These are phyloP conservation scores for Coniophora puteana DNA, from an alignment of 1,284 basidiomycete genomes.

Conservation along the genomic window DNA sequence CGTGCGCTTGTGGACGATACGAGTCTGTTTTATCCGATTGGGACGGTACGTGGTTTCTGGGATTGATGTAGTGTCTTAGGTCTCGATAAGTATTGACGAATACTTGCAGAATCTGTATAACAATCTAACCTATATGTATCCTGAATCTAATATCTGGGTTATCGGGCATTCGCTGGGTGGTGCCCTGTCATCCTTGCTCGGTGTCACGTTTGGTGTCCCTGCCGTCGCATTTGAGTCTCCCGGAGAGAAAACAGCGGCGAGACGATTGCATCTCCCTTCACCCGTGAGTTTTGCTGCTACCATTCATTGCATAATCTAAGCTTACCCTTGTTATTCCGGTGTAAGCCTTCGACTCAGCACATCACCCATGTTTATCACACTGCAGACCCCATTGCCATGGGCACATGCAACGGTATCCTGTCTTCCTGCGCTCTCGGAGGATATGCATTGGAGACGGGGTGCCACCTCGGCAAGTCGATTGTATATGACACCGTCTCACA, in stretches of 20 bases:
- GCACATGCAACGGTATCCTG: slow-evolving; percentile 73
- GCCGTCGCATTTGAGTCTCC: slow-evolving; percentile 90
- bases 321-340: slow-evolving; percentile 4
- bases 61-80: too few species aligned
- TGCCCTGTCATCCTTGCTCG: slow-evolving; percentile 81
- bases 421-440: slow-evolving; percentile 72
- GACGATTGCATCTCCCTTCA: slow-evolving; percentile 84
- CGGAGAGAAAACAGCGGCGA: slow-evolving; percentile 84
- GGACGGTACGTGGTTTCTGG: slow-evolving; percentile 50
- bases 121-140: slow-evolving; percentile 93
- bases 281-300: slow-evolving; percentile 43
- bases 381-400: slow-evolving; percentile 85
- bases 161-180: slow-evolving; percentile 86
- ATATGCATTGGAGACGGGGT: slow-evolving; percentile 78
- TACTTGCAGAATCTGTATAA: slow-evolving; percentile 79
- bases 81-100: background rate
- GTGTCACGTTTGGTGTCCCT: slow-evolving; percentile 89
- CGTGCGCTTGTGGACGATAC: slow-evolving; percentile 75
- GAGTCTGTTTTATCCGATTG: slow-evolving; percentile 88
- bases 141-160: slow-evolving; percentile 90
- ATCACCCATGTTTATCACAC: slow-evolving; percentile 85
- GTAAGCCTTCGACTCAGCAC: slow-evolving; percentile 69
- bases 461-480: slow-evolving; percentile 82
- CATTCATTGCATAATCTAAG: background rate
- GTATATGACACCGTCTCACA: slow-evolving; percentile 90